Evolutionary conservation across 192 early-diverging fungal species (phyloP), one percentile per base, ranked within the genome.

Genomic region (Piromyces finnis): DNA sequence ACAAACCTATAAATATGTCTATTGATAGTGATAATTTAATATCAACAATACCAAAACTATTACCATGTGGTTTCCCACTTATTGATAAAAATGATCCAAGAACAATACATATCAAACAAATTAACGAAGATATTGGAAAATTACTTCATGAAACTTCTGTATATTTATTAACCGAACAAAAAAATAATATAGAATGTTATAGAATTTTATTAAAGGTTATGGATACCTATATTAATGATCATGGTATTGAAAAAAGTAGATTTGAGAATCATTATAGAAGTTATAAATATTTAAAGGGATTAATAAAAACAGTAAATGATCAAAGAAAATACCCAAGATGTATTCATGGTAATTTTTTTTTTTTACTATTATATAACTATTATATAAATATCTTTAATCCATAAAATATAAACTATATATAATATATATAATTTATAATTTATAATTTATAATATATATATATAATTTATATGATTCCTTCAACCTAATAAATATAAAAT

Each of bases 121-220:
- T 94, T 27, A 90, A 93, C 28, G 84, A 86, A 22, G 80, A 85
- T 2, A 85, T 91, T 16, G 91, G 89, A 7, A 68, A 84, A 29
- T 80, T 89, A 22, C 78, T 94, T 9, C 87, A 89, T 36, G 82
- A 87, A 22, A 79, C 90, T 12, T 86, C 90, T 29, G 79, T 29
- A 9, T 88, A 85, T 79, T 89, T 93, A 82, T 84, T 81, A 18
- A 82, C 80, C 0, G 81, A 85, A 12, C 85, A 87, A 18, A 92
- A 92, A 77, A 93, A 95, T 83, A 93, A 95, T 83, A 90, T 94
- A 3, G 94, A 93, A 79, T 90, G 88, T 81, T 87, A 92, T 80
- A 94, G 93, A 79, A 85, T 87, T 28, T 78, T 94, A 30, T 84
- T 94, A 59, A 89, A 91, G 77, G 85, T 90, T 81, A 81, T 84